A percentile compares a stretch with the other conserved stretches of the same genome.
Conservation (phyloP, 192 early-diverging fungal species). For the Backusella psychrophila region DNA sequence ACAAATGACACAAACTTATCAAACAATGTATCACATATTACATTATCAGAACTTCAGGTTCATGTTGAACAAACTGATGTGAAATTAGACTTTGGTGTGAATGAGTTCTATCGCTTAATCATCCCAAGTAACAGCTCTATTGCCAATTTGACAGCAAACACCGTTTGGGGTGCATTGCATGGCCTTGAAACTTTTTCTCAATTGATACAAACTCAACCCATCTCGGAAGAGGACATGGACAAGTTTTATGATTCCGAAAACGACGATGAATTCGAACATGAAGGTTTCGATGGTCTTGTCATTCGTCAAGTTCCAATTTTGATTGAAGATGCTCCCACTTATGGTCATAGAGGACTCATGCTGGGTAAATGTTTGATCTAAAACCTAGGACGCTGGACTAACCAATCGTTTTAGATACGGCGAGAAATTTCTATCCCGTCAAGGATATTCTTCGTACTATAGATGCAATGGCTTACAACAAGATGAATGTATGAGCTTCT, state of each 20-base stretch:
- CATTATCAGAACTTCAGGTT: constrained; percentile 37
- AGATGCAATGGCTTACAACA: constrained; percentile 80
- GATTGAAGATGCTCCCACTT: constrained; percentile 60
- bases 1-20: not conserved
- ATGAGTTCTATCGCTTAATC: constrained; percentile 70
- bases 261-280: constrained; percentile 21
- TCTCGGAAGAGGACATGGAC: not conserved
- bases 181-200: constrained; percentile 76
- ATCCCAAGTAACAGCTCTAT: constrained; percentile 43
- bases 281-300: constrained; percentile 15
- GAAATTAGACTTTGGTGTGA: constrained; percentile 54
- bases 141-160: constrained; percentile 55
- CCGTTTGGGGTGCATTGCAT: constrained; percentile 66
- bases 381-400: not conserved
- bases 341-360: constrained; percentile 66
- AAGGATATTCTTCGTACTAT: constrained; percentile 63
- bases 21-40: not conserved
- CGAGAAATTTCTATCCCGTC: constrained; percentile 70
- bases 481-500: constrained; percentile 60
- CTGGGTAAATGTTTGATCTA: constrained; percentile 30
- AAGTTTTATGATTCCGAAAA: not conserved
- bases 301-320: constrained; percentile 45
- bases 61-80: constrained; percentile 41
- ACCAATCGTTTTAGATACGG: constrained; percentile 47
- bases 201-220: constrained; percentile 42